A percentile compares a stretch with the other conserved stretches of the same genome.
Evolutionary conservation across 225 moss, liverwort and hornwort genomes (phyloP).

Genomic region (Sphagnum contortum): DNA sequence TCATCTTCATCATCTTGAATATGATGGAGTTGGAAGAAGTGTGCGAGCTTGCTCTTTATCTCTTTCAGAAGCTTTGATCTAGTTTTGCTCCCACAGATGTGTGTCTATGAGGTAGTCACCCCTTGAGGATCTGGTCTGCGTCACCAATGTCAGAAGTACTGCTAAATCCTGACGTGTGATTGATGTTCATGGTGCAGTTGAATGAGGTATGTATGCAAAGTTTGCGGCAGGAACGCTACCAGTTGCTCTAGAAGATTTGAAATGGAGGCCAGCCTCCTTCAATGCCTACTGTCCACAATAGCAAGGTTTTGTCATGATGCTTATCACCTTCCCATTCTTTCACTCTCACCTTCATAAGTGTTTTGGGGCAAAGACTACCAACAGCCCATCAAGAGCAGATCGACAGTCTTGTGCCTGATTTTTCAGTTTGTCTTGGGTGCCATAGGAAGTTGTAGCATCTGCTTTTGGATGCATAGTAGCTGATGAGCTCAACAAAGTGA

Average conservation of each 20-base stretch:
- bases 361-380: not conserved
- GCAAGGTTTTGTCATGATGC: conserved; percentile 18
- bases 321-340: not conserved
- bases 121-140: too few species aligned
- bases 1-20: too few species aligned
- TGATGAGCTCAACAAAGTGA: conserved; percentile 77
- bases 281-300: conserved; percentile 29
- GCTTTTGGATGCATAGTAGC: conserved; percentile 72
- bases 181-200: conserved; percentile 38
- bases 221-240: conserved; percentile 64
- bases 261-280: conserved; percentile 21
- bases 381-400: not conserved
- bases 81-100: too few species aligned
- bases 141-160: too few species aligned
- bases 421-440: conserved; percentile 8
- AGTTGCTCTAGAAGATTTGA: conserved; percentile 82
- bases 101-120: too few species aligned
- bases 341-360: not conserved
- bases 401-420: not conserved
- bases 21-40: too few species aligned
- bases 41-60: too few species aligned
- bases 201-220: conserved; percentile 77
- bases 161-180: too few species aligned
- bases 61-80: too few species aligned
- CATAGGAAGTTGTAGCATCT: conserved; percentile 54